A percentile compares a stretch with the other conserved stretches of the same genome.
Evolutionary conservation across 192 early-diverging fungal species (phyloP).

Genomic region (Pilaira anomala): DNA sequence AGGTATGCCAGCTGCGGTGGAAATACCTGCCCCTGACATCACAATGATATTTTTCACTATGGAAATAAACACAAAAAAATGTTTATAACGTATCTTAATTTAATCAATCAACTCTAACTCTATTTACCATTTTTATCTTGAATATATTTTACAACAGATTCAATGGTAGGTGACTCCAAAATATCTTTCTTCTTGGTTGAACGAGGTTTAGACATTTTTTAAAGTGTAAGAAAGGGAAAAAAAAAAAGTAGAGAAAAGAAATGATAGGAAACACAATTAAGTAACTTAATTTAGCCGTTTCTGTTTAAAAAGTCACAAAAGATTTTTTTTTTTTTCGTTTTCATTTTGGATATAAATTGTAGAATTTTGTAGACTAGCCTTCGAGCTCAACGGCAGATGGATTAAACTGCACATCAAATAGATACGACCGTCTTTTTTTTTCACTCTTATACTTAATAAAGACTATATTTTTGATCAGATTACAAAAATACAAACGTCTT

Average conservation of each 20-base stretch:
- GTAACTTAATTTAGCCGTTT: too few relatives aligned
- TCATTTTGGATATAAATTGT: too few relatives aligned
- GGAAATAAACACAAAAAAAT: neutral
- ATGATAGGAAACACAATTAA: too few relatives aligned
- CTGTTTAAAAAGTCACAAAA: too few relatives aligned
- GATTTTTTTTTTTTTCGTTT: too few relatives aligned
- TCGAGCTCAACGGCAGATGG: constrained; percentile 22
- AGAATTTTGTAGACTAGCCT: constrained; percentile 1
- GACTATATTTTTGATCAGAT: neutral
- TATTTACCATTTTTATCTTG: constrained; percentile 17
- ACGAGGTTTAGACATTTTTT: too few relatives aligned
- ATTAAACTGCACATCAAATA: constrained; percentile 20
- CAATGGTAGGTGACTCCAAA: constrained; percentile 26
- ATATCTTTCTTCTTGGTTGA: neutral
- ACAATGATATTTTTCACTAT: constrained; percentile 71
- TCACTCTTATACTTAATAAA: constrained; percentile 1
- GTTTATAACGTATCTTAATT: neutral
- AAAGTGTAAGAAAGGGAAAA: too few relatives aligned
- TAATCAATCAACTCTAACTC: too few relatives aligned
- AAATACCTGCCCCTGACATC: constrained; percentile 92
- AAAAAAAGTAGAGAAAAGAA: too few relatives aligned
- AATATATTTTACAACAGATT: constrained; percentile 36
- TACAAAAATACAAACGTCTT: neutral
- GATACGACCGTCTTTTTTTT: constrained; percentile 15
- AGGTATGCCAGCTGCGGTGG: constrained; percentile 82